A percentile compares a stretch with the other conserved stretches of the same genome.
Evolutionary conservation across 2,329 filamentous ascomycete species (phyloP).

Genomic region (Fusarium metavorans): DNA sequence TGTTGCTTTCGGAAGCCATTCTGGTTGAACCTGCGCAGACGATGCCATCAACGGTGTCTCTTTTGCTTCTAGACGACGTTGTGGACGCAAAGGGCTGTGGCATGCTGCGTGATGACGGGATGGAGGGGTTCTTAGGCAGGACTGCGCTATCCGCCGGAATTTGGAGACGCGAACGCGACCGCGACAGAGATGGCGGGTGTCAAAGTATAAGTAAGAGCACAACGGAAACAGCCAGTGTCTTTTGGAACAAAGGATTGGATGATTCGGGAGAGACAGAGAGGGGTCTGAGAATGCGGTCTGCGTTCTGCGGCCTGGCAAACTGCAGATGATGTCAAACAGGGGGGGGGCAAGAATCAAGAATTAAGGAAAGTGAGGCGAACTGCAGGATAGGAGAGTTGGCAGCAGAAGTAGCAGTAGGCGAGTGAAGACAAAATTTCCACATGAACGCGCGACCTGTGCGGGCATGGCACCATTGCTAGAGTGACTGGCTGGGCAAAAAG

Average conservation of each 20-base stretch:
- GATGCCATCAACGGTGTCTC: background rate
- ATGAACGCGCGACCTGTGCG: background rate
- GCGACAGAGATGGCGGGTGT: background rate
- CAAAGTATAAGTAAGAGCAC: background rate
- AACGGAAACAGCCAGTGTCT: background rate
- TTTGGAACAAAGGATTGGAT: background rate
- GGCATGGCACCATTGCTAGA: background rate
- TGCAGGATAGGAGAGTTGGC: background rate
- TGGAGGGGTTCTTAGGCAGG: background rate
- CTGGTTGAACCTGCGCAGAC: background rate
- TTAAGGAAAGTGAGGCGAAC: background rate
- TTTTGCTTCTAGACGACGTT: background rate
- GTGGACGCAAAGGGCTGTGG: background rate
- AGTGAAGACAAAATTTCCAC: background rate
- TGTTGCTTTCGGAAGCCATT: background rate
- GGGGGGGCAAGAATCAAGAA: background rate
- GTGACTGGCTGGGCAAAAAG: background rate
- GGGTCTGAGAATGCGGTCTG: background rate
- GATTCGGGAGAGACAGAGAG: background rate
- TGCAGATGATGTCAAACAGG: background rate
- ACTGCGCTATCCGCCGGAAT: background rate
- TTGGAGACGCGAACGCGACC: background rate
- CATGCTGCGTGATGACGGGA: background rate
- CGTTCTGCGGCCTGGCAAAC: background rate
- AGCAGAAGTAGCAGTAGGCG: background rate